A percentile compares a stretch with the other conserved stretches of the same genome.
These are phyloP conservation scores for Raphanus sativus DNA, from an alignment of 345 rosid species.

Conservation along the genomic window DNA sequence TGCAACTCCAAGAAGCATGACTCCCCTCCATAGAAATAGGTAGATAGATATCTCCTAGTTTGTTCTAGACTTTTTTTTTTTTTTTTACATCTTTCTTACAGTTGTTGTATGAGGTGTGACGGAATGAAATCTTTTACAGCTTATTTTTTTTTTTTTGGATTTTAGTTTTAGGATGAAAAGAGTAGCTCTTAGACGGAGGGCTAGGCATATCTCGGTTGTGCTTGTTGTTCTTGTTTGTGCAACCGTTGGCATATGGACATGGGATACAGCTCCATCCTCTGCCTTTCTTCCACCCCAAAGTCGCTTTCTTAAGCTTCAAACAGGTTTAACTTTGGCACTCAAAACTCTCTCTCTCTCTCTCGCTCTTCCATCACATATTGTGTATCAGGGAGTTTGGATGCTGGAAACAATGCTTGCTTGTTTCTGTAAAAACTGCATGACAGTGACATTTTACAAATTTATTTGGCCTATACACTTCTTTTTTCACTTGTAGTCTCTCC, in stretches of 20 bases:
- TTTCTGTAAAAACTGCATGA: background rate
- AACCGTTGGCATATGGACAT: slow-evolving; percentile 57
- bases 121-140: slow-evolving; percentile 11
- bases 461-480: no score
- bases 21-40: slow-evolving; percentile 37
- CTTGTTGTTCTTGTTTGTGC: slow-evolving; percentile 57
- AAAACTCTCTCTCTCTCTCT: background rate
- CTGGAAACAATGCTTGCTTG: background rate
- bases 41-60: slow-evolving; percentile 29
- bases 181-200: slow-evolving; percentile 44
- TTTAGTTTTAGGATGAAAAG: slow-evolving; percentile 56
- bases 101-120: background rate
- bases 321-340: slow-evolving; percentile 42
- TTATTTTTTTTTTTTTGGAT: slow-evolving; percentile 5
- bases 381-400: background rate
- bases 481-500: background rate
- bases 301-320: slow-evolving; percentile 43
- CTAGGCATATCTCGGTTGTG: slow-evolving; percentile 51
- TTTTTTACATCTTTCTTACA: background rate
- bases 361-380: background rate
- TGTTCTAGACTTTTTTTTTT: slow-evolving; percentile 2
- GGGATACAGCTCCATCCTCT: slow-evolving; percentile 53
- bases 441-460: background rate
- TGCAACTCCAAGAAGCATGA: slow-evolving; percentile 37
- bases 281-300: slow-evolving; percentile 53